Base-by-base conservation (phyloP, 2,329 filamentous ascomycete genomes). In the Biscogniauxia marginata region DNA sequence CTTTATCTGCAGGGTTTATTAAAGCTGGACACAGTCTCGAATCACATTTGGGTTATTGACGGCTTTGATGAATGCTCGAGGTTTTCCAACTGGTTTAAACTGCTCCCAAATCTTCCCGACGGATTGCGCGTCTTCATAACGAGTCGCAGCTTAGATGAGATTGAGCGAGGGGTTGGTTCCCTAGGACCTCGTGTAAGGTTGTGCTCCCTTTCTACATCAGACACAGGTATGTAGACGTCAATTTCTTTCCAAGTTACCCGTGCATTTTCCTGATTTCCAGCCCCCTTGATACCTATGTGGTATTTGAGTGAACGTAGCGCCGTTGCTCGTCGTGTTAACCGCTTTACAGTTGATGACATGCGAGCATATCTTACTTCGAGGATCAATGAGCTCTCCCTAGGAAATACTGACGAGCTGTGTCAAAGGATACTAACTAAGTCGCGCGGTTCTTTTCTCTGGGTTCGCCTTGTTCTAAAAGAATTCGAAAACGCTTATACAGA, bases 391-490 rank as follows among this genome's bases (percentile, higher is more conserved):
- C 54, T 70, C 3, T 59, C 55, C 53, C 1, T 60, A 50, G 7
- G 63, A 64, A 45, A 62, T 18, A 22, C 46, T 53, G 53, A 65
- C 13, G 44, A 48, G 8, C 62, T 71, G 59, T 64, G 63, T 25
- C 56, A 64, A 5, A 65, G 62, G 39, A 70, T 72, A 18, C 52
- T 71, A n/a, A 20, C 16, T 0, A 71, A 67, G 47, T 68, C 70
- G 1, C 60, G 56, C 1, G 70, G 69, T 9, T 71, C 65, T 5
- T 72, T 71, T 50, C 65, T 72, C 11, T 71, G 69, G 70, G 57
- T 63, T 1, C 60, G 65, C 2, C 63, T 72, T 4, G 65, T 71
- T n/a, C 47, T 70, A 7, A 60, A 71, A 52, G 66, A 70, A 30
- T 64, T 72, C 16, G 62, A 66, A 50, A 59, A 58, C 24, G 58